Evolutionary conservation across 164 flowering plant species (phyloP), one percentile per base, ranked within the genome.

Genomic region (Platanus orientalis): DNA sequence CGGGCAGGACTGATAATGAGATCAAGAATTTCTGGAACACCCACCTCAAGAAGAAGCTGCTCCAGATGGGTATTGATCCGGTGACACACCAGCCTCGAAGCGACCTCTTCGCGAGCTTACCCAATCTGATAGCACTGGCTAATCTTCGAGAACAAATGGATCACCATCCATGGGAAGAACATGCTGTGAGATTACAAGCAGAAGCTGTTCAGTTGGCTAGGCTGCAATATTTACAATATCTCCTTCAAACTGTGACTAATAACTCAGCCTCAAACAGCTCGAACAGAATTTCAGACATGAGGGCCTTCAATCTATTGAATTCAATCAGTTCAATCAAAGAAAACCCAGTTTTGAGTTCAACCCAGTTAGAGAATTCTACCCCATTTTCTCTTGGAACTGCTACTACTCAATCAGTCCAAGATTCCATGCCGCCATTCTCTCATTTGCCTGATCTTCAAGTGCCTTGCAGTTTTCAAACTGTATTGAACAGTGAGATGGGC

Each of bases 1-100:
- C 83, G 0, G 85, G 85, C n/a, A 48, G 85, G 47, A 81, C 85
- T 0, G 85, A 81, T 26, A 81, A 81, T 25, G 85, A 81, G 23
- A 79, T 81, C 54, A 81, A 81, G 71, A 81, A 81, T 28, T 81
- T 79, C 67, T 81, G 85, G 85, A 81, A 81, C 64, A 81, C 85
- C 13, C 82, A 81, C 53, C 45, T 81, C 44, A 81, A 77, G 76
- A 81, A 79, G 71, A 81, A 79, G 75, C 78, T 81, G 44, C 73
- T 77, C 21, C 85, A 81, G 57, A 79, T 79, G 83, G 85, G 85
- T 16, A 61, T 81, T 23, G 85, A 81, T 65, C 83, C 83, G 17
- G 75, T 79, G 81, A 81, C 85, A 34, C 85, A 81, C 62, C 76
- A 69, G 28, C 85, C 85, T 0, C 64, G 81, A 65, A 81, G 79